A percentile compares a stretch with the other conserved stretches of the same genome.
phyloP scores from a whole-genome alignment of 306 rosid species.

The Cicer yamashitae region DNA sequence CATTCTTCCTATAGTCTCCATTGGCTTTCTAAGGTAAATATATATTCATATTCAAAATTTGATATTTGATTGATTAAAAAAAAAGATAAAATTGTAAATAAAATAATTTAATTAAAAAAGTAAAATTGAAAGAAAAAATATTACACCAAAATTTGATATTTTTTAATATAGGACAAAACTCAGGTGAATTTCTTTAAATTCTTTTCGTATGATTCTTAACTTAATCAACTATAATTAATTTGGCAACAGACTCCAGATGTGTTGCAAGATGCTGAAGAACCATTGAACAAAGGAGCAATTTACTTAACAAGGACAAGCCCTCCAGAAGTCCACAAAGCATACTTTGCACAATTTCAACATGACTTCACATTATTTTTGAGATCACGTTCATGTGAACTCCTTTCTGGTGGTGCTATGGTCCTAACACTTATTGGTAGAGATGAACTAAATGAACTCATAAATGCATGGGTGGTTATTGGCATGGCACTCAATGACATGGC shows the following conservation, averaged over 20 bases:
- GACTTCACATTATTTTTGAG: slow-evolving; percentile 54
- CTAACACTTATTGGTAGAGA: slow-evolving; percentile 47
- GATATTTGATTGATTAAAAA: too few species aligned
- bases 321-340: slow-evolving; percentile 39
- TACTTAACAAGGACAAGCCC: slow-evolving; percentile 44
- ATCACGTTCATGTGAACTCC: slow-evolving; percentile 53
- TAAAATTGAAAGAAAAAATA: too few species aligned
- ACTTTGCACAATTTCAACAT: slow-evolving; percentile 45
- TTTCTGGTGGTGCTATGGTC: slow-evolving; percentile 53
- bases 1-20: slow-evolving; percentile 44
- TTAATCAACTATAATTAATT: too few species aligned
- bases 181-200: too few species aligned
- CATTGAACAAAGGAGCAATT: slow-evolving; percentile 34
- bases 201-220: too few species aligned
- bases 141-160: too few species aligned
- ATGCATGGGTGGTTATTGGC: slow-evolving; percentile 44
- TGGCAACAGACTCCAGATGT: slow-evolving; percentile 39
- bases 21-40: slow-evolving; percentile 50
- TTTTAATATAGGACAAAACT: too few species aligned
- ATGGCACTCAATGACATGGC: slow-evolving; percentile 54
- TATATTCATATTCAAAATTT: too few species aligned
- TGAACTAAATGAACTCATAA: slow-evolving; percentile 23
- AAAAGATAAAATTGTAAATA: too few species aligned
- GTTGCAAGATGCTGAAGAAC: neutral
- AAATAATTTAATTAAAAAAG: too few species aligned